Evolutionary conservation across 2,329 filamentous ascomycete species (phyloP).

Genomic region (Penicillium italicum): DNA sequence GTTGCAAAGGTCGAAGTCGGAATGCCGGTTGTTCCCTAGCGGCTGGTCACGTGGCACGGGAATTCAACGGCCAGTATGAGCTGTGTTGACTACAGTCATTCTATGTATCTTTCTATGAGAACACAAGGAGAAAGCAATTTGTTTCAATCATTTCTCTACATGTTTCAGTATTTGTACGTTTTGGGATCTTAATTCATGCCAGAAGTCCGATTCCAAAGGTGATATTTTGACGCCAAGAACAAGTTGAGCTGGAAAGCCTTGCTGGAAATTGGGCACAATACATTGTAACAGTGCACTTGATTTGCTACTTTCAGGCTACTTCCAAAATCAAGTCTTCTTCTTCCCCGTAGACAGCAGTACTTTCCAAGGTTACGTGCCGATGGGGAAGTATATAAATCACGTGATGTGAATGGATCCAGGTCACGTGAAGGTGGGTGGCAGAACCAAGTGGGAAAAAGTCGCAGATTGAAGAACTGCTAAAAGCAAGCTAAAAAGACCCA

Average conservation of each 20-base stretch:
- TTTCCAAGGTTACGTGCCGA: not conserved
- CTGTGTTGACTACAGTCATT: not conserved
- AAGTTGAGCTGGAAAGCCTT: not conserved
- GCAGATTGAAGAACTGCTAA: not conserved
- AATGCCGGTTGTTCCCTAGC: slow-evolving; percentile 41
- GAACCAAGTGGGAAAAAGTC: slow-evolving; percentile 1
- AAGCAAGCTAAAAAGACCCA: not conserved
- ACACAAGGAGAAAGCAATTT: not conserved
- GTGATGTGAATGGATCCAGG: not conserved
- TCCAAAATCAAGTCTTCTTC: not conserved
- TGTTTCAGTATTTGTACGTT: too few relatives aligned
- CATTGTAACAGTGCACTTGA: not conserved
- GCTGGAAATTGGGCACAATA: not conserved
- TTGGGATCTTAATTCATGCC: not conserved
- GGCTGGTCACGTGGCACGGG: slow-evolving; percentile 30
- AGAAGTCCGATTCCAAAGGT: not conserved
- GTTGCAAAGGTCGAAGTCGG: slow-evolving; percentile 40
- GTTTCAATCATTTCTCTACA: not conserved
- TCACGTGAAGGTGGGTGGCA: slow-evolving; percentile 3
- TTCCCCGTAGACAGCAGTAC: not conserved
- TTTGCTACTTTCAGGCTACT: not conserved
- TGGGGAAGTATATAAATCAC: slow-evolving; percentile 5
- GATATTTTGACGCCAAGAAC: not conserved
- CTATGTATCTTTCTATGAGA: not conserved
- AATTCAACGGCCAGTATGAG: slow-evolving; percentile 10